phyloP scores from a whole-genome alignment of 768 basidiomycete genomes.

The Porpolomopsis calyptriformis region DNA sequence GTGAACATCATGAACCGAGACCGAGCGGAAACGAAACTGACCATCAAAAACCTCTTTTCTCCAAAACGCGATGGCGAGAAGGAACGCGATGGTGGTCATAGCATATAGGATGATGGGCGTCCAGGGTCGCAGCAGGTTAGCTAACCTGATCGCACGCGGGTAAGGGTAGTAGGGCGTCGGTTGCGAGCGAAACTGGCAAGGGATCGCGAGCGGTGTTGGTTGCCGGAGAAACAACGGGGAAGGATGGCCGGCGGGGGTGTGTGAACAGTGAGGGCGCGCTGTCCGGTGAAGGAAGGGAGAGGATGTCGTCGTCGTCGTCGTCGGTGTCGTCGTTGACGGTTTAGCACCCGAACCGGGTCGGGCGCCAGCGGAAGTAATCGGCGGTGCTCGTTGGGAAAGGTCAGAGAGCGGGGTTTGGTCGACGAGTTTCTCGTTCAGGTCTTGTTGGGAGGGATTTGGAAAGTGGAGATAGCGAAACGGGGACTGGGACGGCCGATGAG shows the following conservation, averaged over 20 bases:
- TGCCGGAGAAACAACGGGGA: slow-evolving; percentile 11
- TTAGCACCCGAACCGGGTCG: too few relatives aligned
- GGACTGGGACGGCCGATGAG: slow-evolving; percentile 23
- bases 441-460: slow-evolving; percentile 15
- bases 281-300: slow-evolving; percentile 8
- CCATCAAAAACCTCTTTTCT: slow-evolving; percentile 73
- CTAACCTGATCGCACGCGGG: slow-evolving; percentile 42
- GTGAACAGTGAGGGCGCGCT: slow-evolving; percentile 7
- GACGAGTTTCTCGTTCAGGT: slow-evolving; percentile 18
- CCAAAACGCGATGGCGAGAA: slow-evolving; percentile 77
- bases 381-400: slow-evolving; percentile 14
- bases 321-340: too few relatives aligned
- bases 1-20: neutral
- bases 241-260: slow-evolving; percentile 1
- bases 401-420: slow-evolving; percentile 17
- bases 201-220: slow-evolving; percentile 11
- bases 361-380: too few relatives aligned
- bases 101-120: slow-evolving; percentile 68
- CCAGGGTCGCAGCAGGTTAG: slow-evolving; percentile 60
- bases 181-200: slow-evolving; percentile 13
- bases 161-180: slow-evolving; percentile 26
- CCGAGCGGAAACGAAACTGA: slow-evolving; percentile 27
- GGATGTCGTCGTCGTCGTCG: too few relatives aligned
- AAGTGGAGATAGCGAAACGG: slow-evolving; percentile 26
- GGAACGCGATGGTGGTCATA: slow-evolving; percentile 64